Evolutionary conservation across 495 filamentous ascomycete species (phyloP), one percentile per base, ranked within the genome.

Genomic region (Diplogelasinospora grovesii): DNA sequence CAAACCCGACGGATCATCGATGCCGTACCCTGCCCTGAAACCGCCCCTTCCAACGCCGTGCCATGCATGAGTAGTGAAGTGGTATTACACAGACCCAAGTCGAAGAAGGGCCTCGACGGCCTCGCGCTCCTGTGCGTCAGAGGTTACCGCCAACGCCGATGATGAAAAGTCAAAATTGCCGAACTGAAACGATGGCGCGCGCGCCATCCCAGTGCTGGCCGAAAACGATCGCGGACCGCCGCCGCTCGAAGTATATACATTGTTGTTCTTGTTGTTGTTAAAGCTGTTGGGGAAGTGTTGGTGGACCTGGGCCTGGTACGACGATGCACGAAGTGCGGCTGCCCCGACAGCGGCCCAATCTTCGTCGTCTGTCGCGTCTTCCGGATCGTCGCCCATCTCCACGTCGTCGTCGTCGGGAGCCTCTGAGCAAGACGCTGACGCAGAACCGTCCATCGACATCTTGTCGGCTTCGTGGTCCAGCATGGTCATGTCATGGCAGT

Each of bases 291-390:
- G 22, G n/a, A n/a, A n/a, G n/a, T n/a, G n/a, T n/a, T n/a, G n/a
- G n/a, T n/a, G n/a, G n/a, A n/a, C n/a, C 49, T 30, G 55, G 53
- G 54, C 49, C 45, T 62, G 60, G 50, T 82, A 73, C 28, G 82
- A 87, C 10, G 74, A 77, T 28, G 83, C 81, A 37, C 90, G 81
- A 44, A 95, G 73, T 31, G 87, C 82, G 15, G 81, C 86, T 15
- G 89, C 85, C 20, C 89, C 90, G 32, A 95, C 86, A 41, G 82
- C 79, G 15, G 86, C 88, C 89, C 89, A 95, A 65, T 98, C 90
- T 60, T 98, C 92, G 48, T 95, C 88, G 61, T 98, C 92, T n/a
- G 92, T 97, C 37, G 81, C 73, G 56, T 93, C 86, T 49, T 84
- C 82, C 40, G 86, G 78, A 55, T 83, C 77, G 50, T 76, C 71